Percentiles rank a stretch among this genome's conserved stretches.
Conservation (phyloP, 1,284 basidiomycete species). For the Austropuccinia psidii region DNA sequence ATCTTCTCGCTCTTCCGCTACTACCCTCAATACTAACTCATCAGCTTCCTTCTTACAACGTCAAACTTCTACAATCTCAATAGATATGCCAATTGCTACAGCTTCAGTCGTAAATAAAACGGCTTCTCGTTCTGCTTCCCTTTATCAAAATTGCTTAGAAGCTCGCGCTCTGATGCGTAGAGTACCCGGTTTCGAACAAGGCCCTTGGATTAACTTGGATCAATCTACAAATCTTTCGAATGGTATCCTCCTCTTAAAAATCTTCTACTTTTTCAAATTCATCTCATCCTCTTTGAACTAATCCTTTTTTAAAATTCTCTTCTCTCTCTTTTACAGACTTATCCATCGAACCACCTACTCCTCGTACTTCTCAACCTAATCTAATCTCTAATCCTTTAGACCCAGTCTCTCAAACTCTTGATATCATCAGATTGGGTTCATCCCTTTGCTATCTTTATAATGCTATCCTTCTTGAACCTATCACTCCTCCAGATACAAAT, state of each 20-base stretch:
- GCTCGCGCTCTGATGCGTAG: conserved; percentile 65
- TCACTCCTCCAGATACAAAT: conserved; percentile 1
- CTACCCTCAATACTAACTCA: conserved; percentile 20
- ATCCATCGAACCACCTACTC: conserved; percentile 38
- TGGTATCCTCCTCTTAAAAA: conserved; percentile 54
- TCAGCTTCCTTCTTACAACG: conserved; percentile 39
- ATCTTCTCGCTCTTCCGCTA: not conserved
- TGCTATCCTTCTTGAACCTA: conserved; percentile 57
- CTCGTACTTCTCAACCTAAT: conserved; percentile 41
- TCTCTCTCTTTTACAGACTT: conserved; percentile 48
- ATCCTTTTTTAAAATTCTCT: not conserved
- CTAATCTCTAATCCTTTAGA: conserved; percentile 38
- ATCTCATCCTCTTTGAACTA: not conserved
- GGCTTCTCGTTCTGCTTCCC: conserved; percentile 67
- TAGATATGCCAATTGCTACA: conserved; percentile 60
- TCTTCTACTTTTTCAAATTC: conserved; percentile 48
- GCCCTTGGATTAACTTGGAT: conserved; percentile 17
- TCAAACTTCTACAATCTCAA: conserved; percentile 43
- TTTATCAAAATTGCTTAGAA: conserved; percentile 77
- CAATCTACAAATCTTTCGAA: conserved; percentile 41
- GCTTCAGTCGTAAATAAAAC: conserved; percentile 66
- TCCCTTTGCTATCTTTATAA: conserved; percentile 95
- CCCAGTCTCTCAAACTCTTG: conserved; percentile 82
- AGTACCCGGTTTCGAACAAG: conserved; percentile 58
- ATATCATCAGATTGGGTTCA: conserved; percentile 82